Percentiles rank a stretch among this genome's conserved stretches.
Evolutionary conservation across 2,329 filamentous ascomycete species (phyloP).

Genomic region (Cercospora janseana): DNA sequence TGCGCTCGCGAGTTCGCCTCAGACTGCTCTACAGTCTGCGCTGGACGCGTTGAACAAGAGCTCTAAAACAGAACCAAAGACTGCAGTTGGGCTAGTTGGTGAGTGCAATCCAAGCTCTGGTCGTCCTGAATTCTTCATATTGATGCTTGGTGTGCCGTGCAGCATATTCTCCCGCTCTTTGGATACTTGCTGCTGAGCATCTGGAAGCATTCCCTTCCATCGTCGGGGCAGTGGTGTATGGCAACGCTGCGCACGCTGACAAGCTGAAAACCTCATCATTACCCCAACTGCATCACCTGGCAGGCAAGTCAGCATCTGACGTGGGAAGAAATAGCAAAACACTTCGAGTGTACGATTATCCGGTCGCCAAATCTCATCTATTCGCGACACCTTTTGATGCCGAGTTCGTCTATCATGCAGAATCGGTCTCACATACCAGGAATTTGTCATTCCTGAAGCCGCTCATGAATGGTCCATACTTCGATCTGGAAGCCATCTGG

Average conservation of each 20-base stretch:
- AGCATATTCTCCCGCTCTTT: constrained; percentile 24
- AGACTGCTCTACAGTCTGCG: constrained; percentile 21
- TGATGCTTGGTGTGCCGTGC: too few species aligned
- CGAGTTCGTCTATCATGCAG: constrained; percentile 54
- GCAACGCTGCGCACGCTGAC: constrained; percentile 21
- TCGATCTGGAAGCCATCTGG: constrained; percentile 75
- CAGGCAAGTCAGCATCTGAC: constrained; percentile 26
- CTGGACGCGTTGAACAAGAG: constrained; percentile 28
- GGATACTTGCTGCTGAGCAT: constrained; percentile 28
- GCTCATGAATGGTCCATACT: constrained; percentile 61
- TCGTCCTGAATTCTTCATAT: too few species aligned
- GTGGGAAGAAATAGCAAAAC: constrained; percentile 11
- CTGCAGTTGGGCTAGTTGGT: constrained; percentile 43
- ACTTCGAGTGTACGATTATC: constrained; percentile 44
- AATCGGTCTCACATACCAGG: constrained; percentile 64
- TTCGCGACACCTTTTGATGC: constrained; percentile 53
- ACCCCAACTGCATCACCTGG: constrained; percentile 30
- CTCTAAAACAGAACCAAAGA: constrained; percentile 39
- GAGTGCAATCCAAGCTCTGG: too few species aligned
- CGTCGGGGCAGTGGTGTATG: constrained; percentile 39
- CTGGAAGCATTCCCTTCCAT: constrained; percentile 30
- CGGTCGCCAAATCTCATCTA: constrained; percentile 42
- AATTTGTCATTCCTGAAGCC: constrained; percentile 65
- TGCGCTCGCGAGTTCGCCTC: constrained; percentile 28
- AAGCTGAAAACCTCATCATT: constrained; percentile 18